Percentiles rank a stretch among this genome's conserved stretches.
These are phyloP conservation scores for Penicillium palitans DNA, from an alignment of 2,329 filamentous ascomycete genomes.

Conservation along the genomic window DNA sequence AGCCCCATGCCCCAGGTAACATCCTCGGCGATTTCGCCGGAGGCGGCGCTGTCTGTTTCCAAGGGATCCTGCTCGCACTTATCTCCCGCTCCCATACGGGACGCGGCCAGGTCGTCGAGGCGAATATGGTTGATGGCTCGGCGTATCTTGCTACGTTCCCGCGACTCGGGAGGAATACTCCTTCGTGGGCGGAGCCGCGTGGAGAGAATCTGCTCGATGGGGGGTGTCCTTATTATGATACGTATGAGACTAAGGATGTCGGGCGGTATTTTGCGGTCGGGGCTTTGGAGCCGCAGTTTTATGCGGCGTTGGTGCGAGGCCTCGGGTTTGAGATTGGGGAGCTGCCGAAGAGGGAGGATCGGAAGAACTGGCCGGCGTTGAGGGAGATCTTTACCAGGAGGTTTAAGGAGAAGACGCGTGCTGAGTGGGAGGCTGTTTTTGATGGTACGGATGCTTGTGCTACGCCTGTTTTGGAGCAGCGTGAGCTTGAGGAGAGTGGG, in stretches of 20 bases:
- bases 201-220: conserved; percentile 80
- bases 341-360: conserved; percentile 57
- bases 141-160: conserved; percentile 78
- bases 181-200: conserved; percentile 62
- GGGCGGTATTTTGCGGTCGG: conserved; percentile 82
- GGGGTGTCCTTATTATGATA: conserved; percentile 84
- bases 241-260: conserved; percentile 77
- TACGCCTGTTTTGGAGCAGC: conserved; percentile 78
- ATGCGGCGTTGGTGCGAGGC: conserved; percentile 64
- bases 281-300: conserved; percentile 86
- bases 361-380: conserved; percentile 67
- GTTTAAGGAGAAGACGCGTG: conserved; percentile 70
- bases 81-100: conserved; percentile 65
- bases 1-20: conserved; percentile 78
- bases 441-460: conserved; percentile 91
- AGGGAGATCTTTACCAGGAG: conserved; percentile 58
- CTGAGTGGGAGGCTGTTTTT: conserved; percentile 82
- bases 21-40: conserved; percentile 89
- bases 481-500: conserved; percentile 64
- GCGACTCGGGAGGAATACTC: conserved; percentile 64
- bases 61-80: conserved; percentile 79
- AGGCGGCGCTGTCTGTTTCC: conserved; percentile 77
- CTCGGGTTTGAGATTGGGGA: conserved; percentile 57
- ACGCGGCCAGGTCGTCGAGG: conserved; percentile 83
- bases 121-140: conserved; percentile 93